Conservation (phyloP, 768 basidiomycete genomes). For the Boletales sp. region DNA sequence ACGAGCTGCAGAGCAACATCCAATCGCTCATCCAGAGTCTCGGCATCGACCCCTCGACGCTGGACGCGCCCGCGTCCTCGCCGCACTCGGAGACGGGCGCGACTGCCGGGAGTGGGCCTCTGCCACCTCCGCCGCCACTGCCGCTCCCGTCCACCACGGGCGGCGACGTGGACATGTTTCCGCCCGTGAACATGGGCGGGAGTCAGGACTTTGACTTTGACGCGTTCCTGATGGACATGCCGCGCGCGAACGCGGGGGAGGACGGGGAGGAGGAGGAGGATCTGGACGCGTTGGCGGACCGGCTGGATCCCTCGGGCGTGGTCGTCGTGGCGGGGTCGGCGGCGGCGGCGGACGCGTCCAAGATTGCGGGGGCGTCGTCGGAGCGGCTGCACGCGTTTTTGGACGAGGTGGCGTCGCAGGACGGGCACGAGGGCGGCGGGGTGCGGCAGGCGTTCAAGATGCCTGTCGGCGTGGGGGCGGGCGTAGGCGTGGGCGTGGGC, state of each 20-base stretch:
- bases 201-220: conserved; percentile 37
- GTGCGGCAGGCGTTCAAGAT: conserved; percentile 7
- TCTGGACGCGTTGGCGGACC: conserved; percentile 34
- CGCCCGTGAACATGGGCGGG: conserved; percentile 1
- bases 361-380: conserved; percentile 27
- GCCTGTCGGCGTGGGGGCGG: background rate
- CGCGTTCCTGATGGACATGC: conserved; percentile 38
- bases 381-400: conserved; percentile 41
- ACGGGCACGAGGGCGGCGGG: conserved; percentile 14
- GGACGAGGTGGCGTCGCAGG: conserved; percentile 39
- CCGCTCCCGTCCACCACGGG: background rate
- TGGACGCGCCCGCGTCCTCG: conserved; percentile 8
- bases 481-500: background rate
- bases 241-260: conserved; percentile 23
- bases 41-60: conserved; percentile 53
- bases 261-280: conserved; percentile 24
- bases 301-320: conserved; percentile 25
- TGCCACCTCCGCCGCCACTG: background rate
- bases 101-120: too few relatives aligned
- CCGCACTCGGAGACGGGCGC: too few relatives aligned
- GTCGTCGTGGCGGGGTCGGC: conserved; percentile 6
- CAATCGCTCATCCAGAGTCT: conserved; percentile 69
- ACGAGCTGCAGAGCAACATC: conserved; percentile 63
- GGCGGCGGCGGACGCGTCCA: conserved; percentile 23
- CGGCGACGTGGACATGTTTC: conserved; percentile 19